Conservation (phyloP, 805 yeast species). For the Priceomyces fermenticarens region DNA sequence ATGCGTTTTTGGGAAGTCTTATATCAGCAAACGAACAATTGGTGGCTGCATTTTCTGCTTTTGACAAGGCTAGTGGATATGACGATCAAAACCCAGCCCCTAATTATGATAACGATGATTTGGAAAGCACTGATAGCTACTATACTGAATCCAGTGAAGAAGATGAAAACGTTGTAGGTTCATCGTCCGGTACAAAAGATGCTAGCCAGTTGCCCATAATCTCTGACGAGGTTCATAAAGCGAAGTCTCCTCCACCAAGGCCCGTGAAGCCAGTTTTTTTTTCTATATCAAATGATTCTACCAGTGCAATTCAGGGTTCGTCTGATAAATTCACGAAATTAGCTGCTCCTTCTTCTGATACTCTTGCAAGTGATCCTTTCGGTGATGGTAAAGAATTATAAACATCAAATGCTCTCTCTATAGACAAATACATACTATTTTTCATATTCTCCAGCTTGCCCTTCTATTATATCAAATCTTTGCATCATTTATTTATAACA, state of each 20-base stretch:
- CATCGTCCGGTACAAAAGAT: slow-evolving; percentile 14
- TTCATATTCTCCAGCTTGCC: no score
- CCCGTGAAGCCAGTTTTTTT: slow-evolving; percentile 10
- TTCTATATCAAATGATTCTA: not conserved
- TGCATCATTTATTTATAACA: no score
- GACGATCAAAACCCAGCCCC: slow-evolving; percentile 39
- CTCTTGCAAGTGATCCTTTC: slow-evolving; percentile 36
- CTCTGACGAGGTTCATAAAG: not conserved
- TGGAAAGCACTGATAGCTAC: slow-evolving; percentile 26
- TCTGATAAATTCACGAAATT: no score
- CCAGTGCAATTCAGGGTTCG: no score
- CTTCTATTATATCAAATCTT: no score
- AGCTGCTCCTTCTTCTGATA: slow-evolving; percentile 16
- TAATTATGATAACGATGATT: slow-evolving; percentile 22
- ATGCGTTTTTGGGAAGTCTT: slow-evolving; percentile 83
- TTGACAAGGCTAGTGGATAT: slow-evolving; percentile 53
- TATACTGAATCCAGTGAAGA: slow-evolving; percentile 36
- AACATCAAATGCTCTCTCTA: no score
- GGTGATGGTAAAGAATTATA: slow-evolving; percentile 20
- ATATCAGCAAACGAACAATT: slow-evolving; percentile 89
- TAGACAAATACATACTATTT: no score
- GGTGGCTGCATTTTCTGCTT: slow-evolving; percentile 66
- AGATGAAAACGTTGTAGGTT: slow-evolving; percentile 36
- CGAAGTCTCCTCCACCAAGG: slow-evolving; percentile 22
- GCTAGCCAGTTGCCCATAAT: not conserved